Evolutionary conservation across 495 filamentous ascomycete genomes (phyloP), one percentile per base, ranked within the genome.

Genomic region (Symbiotaphrina buchneri): DNA sequence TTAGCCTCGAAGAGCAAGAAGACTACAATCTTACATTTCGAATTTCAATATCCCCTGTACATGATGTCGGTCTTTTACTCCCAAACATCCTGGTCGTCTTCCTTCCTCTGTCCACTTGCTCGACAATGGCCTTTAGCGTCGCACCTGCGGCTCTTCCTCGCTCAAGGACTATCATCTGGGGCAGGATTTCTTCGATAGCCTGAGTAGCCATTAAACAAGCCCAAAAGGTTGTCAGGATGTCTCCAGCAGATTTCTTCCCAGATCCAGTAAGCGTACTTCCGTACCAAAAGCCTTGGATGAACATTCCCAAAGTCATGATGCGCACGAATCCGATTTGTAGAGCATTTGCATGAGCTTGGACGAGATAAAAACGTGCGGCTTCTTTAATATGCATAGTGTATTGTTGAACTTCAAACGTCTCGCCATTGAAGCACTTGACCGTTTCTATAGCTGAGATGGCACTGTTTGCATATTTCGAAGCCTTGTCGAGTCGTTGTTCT

Each of bases 231-330:
- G 81, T 84, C 27, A 93, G 45, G 11, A 93, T 67, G 28, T 71
- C 58, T 5, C 75, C 84, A 0, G 80, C 53, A 10, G 59, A 59
- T 23, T 67, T 50, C 11, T 60, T 45, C 2, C 59, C 61, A 5
- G 51, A 45, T 7, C 49, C 49, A 13, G 82, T 67, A 5, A 91
- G 55, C 1, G 60, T 48, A 30, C 70, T 66, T 0, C 83, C 84
- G 46, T 82, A 91, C 68, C 78, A 94, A 41, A 97, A 94, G 0
- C 84, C 85, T 40, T 82, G 67, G 1, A 91, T 75, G 34, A 95
- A 93, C 52, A 95, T 74, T 2, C 59, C 58, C 10, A 82, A 63
- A 21, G 71, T 72, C 52, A 78, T 64, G 39, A 91, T 59, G 26
- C 73, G 71, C 26, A 77, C 59, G 27, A 77, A 62, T 1, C 71